phyloP scores from a whole-genome alignment of 257 asterid genomes.

The Solanum clarkiae region DNA sequence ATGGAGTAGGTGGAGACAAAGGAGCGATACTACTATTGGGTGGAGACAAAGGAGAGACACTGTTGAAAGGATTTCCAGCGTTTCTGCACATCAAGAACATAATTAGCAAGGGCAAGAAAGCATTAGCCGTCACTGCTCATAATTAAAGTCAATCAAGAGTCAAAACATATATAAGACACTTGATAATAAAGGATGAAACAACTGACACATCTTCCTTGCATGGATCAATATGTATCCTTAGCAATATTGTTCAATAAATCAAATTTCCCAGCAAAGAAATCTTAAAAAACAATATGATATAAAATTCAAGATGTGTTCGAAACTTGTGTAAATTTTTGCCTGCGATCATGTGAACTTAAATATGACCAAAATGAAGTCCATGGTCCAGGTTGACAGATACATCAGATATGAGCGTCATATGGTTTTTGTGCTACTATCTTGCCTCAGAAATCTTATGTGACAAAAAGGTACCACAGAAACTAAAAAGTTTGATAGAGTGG shows the following conservation, averaged over 20 bases:
- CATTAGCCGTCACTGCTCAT: neutral
- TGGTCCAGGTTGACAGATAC: neutral
- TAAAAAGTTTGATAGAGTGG: too few species aligned
- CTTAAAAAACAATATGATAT: neutral
- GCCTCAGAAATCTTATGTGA: too few species aligned
- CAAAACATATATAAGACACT: neutral
- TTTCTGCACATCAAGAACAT: constrained; percentile 38
- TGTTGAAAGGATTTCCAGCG: constrained; percentile 69
- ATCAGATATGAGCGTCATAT: neutral
- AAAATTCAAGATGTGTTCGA: neutral
- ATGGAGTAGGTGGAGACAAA: constrained; percentile 47
- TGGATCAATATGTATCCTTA: neutral
- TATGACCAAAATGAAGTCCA: neutral
- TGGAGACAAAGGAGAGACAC: constrained; percentile 30
- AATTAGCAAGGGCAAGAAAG: neutral
- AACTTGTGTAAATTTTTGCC: neutral
- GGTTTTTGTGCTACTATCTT: neutral
- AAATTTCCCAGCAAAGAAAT: neutral
- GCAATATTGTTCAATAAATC: neutral
- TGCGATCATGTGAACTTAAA: neutral
- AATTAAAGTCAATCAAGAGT: neutral
- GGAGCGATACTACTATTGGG: constrained; percentile 40
- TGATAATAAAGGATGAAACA: neutral
- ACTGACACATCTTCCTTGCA: neutral
- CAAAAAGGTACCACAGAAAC: too few species aligned